These are phyloP conservation scores for Linum trigynum DNA, from an alignment of 345 rosid species.

Conservation along the genomic window DNA sequence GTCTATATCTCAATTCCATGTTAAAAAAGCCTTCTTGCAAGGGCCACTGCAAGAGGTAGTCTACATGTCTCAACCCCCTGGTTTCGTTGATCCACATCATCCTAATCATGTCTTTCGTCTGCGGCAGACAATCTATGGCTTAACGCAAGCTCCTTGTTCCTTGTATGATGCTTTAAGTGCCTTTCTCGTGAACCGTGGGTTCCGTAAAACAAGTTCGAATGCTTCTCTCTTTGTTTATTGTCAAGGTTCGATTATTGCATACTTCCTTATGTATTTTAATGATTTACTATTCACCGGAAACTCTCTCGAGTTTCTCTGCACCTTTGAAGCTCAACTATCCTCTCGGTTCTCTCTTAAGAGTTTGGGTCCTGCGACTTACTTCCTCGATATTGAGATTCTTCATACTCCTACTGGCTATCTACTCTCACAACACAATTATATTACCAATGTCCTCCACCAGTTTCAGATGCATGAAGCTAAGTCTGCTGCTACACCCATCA, in stretches of 20 bases:
- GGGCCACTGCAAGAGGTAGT: not conserved
- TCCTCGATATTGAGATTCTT: constrained; percentile 2
- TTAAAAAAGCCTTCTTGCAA: constrained; percentile 6
- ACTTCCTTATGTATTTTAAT: not conserved
- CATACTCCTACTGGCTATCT: no score
- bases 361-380: not conserved
- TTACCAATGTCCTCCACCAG: not conserved
- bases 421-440: constrained; percentile 5
- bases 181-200: no score
- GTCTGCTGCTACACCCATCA: no score
- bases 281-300: not conserved
- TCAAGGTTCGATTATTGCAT: no score
- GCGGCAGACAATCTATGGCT: not conserved
- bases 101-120: not conserved
- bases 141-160: constrained; percentile 1
- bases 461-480: not conserved
- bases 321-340: not conserved
- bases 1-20: not conserved
- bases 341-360: not conserved
- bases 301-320: fast-evolving
- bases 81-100: not conserved
- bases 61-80: no score
- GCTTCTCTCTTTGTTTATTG: no score
- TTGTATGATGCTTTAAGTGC: not conserved
- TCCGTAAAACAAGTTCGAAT: no score